Conservation (phyloP, 106 monocot species). For the Platanthera guangdongensis region DNA sequence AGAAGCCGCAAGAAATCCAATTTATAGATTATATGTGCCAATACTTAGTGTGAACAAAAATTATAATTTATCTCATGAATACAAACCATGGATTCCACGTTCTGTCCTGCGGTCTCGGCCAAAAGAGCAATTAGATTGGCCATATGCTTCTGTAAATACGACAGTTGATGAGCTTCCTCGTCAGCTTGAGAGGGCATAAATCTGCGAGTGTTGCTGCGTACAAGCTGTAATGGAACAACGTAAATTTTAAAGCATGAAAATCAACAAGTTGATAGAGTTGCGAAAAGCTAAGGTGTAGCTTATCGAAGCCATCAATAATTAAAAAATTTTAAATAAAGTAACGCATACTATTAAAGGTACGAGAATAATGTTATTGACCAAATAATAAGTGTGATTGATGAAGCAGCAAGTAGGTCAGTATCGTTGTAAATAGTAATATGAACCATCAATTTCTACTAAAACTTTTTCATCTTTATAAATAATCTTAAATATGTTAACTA, state of each 20-base stretch:
- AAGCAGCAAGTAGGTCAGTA: not conserved
- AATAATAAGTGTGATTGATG: not conserved
- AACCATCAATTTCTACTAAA: not conserved
- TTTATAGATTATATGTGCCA: not conserved
- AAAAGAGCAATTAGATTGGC: constrained; percentile 65
- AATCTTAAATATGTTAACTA: not conserved
- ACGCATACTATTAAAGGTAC: not conserved
- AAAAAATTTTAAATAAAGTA: not conserved
- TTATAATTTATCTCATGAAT: not conserved
- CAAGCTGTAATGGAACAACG: constrained; percentile 51
- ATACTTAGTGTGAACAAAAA: not conserved
- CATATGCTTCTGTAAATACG: constrained; percentile 93
- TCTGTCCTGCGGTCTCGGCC: constrained; percentile 57
- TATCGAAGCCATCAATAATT: not conserved
- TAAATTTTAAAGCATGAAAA: constrained; percentile 1
- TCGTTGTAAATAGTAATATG: not conserved
- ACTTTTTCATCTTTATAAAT: not conserved
- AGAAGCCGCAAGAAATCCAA: not conserved
- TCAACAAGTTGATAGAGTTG: not conserved
- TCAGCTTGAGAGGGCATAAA: constrained; percentile 93
- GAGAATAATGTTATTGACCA: not conserved
- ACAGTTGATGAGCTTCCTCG: constrained; percentile 93
- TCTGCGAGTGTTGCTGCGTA: constrained; percentile 84
- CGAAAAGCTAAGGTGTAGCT: not conserved
- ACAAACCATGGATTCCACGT: constrained; percentile 82